A percentile compares a stretch with the other conserved stretches of the same genome.
Conservation (phyloP, 208 protist species). For the Vickermania ingenoplastis region DNA sequence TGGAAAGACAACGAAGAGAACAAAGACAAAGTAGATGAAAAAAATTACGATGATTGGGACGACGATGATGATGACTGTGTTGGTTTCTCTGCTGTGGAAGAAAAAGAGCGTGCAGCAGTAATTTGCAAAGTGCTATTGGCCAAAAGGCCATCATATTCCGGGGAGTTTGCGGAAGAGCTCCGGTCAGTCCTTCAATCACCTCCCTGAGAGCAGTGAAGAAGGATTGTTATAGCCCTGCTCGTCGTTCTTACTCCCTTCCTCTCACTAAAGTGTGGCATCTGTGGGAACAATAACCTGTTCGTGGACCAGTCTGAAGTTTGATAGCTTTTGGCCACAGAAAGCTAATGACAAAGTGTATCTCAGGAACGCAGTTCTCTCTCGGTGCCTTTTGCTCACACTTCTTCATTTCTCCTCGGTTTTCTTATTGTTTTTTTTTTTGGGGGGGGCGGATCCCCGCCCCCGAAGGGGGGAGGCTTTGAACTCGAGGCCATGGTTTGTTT, state of each 20-base stretch:
- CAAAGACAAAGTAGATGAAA: background rate
- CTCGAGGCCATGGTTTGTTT: too few species aligned
- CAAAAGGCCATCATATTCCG: background rate
- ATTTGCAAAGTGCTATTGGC: background rate
- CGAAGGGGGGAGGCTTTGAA: too few species aligned
- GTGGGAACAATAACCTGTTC: too few species aligned
- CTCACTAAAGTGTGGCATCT: too few species aligned
- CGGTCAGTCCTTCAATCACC: background rate
- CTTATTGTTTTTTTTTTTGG: background rate
- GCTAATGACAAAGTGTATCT: too few species aligned
- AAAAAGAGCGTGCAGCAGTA: background rate
- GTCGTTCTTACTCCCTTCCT: too few species aligned
- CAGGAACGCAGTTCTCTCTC: background rate
- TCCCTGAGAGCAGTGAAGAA: background rate
- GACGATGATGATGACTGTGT: constrained; percentile 19
- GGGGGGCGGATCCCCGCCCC: too few species aligned
- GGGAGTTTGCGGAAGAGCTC: background rate
- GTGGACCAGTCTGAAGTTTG: too few species aligned
- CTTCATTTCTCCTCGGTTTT: background rate
- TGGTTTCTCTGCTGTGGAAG: constrained; percentile 2
- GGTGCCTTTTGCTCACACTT: background rate
- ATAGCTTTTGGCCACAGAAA: too few species aligned
- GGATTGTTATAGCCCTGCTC: background rate
- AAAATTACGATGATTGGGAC: constrained; percentile 27
- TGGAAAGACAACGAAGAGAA: constrained; percentile 13